Evolutionary conservation across 345 rosid species (phyloP).

Genomic region (Cochlearia excelsa): DNA sequence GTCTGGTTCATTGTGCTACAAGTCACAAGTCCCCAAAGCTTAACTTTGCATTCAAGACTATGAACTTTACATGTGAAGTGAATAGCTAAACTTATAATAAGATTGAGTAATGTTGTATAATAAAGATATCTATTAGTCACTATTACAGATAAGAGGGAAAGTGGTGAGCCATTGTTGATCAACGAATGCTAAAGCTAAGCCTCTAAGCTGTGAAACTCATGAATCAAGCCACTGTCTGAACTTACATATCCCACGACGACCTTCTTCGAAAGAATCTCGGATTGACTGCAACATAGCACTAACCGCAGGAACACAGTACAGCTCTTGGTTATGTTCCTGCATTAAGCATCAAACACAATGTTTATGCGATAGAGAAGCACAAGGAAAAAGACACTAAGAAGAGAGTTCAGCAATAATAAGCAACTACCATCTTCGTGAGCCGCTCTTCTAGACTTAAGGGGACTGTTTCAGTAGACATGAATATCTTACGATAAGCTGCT

Average conservation of each 20-base stretch:
- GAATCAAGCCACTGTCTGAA: slow-evolving; percentile 53
- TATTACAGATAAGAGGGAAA: background rate
- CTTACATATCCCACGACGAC: slow-evolving; percentile 87
- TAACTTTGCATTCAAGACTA: too few relatives aligned
- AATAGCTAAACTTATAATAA: too few relatives aligned
- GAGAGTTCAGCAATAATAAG: background rate
- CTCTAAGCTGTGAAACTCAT: slow-evolving; percentile 23
- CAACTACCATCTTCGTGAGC: slow-evolving; percentile 67
- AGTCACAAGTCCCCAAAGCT: too few relatives aligned
- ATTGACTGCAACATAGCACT: slow-evolving; percentile 67
- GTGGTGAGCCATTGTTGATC: slow-evolving; percentile 12
- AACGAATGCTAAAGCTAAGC: slow-evolving; percentile 15
- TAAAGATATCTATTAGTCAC: slow-evolving; percentile 1
- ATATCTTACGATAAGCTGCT: slow-evolving; percentile 74
- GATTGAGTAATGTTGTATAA: too few relatives aligned
- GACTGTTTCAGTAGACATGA: slow-evolving; percentile 54
- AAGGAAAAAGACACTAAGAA: slow-evolving; percentile 2
- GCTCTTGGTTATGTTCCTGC: slow-evolving; percentile 54
- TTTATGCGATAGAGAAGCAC: slow-evolving; percentile 11
- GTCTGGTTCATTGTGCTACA: too few relatives aligned
- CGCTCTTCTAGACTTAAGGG: slow-evolving; percentile 61
- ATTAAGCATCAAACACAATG: slow-evolving; percentile 24
- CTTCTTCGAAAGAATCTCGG: slow-evolving; percentile 63
- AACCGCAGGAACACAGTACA: slow-evolving; percentile 53
- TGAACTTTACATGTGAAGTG: too few relatives aligned